Percentiles rank a stretch among this genome's conserved stretches.
Evolutionary conservation across 176 grass and related monocot species (phyloP).

Genomic region (Ensete ventricosum): DNA sequence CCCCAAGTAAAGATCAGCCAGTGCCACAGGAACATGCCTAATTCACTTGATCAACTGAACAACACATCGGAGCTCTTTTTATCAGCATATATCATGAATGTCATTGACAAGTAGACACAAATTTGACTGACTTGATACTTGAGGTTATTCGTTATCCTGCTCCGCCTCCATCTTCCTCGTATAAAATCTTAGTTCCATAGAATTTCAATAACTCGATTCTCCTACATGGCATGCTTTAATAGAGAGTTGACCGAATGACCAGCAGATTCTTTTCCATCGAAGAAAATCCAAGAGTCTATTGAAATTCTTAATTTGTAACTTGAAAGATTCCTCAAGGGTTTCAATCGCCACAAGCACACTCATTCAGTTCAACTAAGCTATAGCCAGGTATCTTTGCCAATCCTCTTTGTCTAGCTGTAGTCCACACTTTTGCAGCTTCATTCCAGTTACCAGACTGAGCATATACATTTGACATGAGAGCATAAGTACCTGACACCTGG

Average conservation of each 20-base stretch:
- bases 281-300: not conserved
- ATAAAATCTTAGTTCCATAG: too few species aligned
- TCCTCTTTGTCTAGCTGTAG: constrained; percentile 30
- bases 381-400: constrained; percentile 43
- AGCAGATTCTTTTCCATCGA: not conserved
- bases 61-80: too few species aligned
- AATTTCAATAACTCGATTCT: too few species aligned
- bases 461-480: constrained; percentile 53
- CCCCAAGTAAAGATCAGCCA: too few species aligned
- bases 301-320: not conserved
- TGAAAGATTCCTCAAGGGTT: not conserved
- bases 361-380: constrained; percentile 36
- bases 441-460: constrained; percentile 45
- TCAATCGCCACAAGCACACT: not conserved
- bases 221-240: too few species aligned
- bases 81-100: too few species aligned
- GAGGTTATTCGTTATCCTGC: too few species aligned
- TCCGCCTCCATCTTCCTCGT: too few species aligned
- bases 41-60: too few species aligned
- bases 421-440: constrained; percentile 38
- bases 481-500: constrained; percentile 42
- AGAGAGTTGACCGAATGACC: not conserved
- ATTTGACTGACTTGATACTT: too few species aligned
- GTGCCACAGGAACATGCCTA: too few species aligned
- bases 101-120: too few species aligned